Evolutionary conservation across 768 basidiomycete genomes (phyloP), one percentile per base, ranked within the genome.

Genomic region (Collybia nuda): DNA sequence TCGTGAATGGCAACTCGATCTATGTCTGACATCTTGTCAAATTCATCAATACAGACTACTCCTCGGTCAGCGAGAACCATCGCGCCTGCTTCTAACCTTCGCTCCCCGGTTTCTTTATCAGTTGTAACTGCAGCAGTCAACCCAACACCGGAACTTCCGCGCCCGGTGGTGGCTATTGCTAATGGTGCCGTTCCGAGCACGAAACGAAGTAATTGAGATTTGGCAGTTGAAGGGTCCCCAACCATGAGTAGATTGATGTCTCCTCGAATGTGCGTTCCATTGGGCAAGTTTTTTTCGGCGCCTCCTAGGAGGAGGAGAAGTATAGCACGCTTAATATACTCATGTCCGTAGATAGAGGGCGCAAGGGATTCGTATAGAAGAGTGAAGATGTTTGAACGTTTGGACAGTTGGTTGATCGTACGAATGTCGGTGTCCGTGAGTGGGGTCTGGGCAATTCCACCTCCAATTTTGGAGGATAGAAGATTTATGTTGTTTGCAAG

Each of bases 171-270:
- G 5, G 97, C 97, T 61, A 99, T 98, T 6, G 97, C 97, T 40
- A 99, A 76, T 24, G 96, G 96, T 4, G 97, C 97, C 6, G 92
- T 98, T 57, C 90, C 86, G 53, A 99, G 81, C 42, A 99, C 91
- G 66, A 99, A 98, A 48, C 97, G 88, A 46, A 99, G 79, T 62
- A 99, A 75, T 65, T 99, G 97, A 35, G 89, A 92, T 72, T 99
- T 99, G 17, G 97, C 97, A 0, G 97, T 99, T n/a, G 88, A 91
- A 7, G 97, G 97, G 70, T 99, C 97, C 54, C 97, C 97, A 51
- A 99, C 95, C 96, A 99, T 98, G 60, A 99, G 83, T 63, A 98
- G 77, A 70, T 99, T 99, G 79, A 99, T 98, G 68, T 99, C 97
- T 40, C 97, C 97, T 77, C 97, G 88, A 63, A 98, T 96, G 65